These are phyloP conservation scores for Candida wancherniae DNA, from an alignment of 805 yeast species.

Conservation along the genomic window DNA sequence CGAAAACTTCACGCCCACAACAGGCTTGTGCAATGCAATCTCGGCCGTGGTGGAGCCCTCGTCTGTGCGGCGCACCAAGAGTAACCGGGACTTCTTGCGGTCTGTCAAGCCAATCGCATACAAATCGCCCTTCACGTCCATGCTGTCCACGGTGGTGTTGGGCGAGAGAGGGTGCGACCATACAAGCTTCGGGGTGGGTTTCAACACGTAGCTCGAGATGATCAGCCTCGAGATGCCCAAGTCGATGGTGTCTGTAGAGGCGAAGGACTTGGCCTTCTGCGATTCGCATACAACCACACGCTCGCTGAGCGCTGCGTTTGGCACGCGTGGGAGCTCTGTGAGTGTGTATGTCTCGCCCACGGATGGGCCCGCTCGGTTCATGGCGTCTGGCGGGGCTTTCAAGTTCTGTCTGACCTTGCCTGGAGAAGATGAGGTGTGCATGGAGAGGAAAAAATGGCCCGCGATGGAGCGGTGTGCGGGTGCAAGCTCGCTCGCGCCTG, in stretches of 20 bases:
- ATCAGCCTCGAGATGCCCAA: slow-evolving; percentile 52
- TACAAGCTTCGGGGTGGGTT: slow-evolving; percentile 52
- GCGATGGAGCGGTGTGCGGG: slow-evolving; percentile 2
- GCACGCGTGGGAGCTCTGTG: slow-evolving; percentile 19
- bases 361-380: slow-evolving; percentile 11
- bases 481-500: too few species aligned
- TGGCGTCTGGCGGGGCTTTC: slow-evolving; percentile 2
- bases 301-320: slow-evolving; percentile 13
- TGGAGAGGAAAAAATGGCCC: slow-evolving; percentile 4
- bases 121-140: slow-evolving; percentile 27
- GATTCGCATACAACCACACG: slow-evolving; percentile 18
- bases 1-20: slow-evolving; percentile 12
- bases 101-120: slow-evolving; percentile 38
- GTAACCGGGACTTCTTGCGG: slow-evolving; percentile 23
- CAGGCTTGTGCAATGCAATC: slow-evolving; percentile 8
- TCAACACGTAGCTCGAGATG: slow-evolving; percentile 46
- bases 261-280: slow-evolving; percentile 7
- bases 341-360: slow-evolving; percentile 18
- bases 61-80: slow-evolving; percentile 11
- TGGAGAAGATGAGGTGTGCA: slow-evolving; percentile 6
- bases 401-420: too few species aligned
- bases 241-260: slow-evolving; percentile 35
- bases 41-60: slow-evolving; percentile 12
- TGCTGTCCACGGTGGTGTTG: slow-evolving; percentile 36
- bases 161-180: slow-evolving; percentile 56